These are phyloP conservation scores for Xylariaceae sp. DNA, from an alignment of 2,329 filamentous ascomycete genomes.

Conservation along the genomic window DNA sequence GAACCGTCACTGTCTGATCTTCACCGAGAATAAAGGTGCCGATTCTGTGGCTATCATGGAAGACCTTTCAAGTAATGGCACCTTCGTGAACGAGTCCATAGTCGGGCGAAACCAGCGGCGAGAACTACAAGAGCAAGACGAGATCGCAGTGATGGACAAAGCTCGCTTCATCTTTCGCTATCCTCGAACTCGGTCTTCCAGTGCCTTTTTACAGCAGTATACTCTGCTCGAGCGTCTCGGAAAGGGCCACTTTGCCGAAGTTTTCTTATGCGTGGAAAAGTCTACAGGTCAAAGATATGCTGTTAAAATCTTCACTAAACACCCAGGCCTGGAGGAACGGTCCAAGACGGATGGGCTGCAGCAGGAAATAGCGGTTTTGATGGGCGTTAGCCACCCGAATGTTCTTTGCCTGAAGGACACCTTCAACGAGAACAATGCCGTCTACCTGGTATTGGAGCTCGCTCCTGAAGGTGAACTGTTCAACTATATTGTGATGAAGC, in stretches of 20 bases:
- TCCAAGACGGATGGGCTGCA: conserved; percentile 83
- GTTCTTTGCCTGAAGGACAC: conserved; percentile 92
- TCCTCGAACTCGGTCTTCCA: conserved; percentile 68
- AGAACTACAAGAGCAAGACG: conserved; percentile 83
- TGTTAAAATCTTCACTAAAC: conserved; percentile 92
- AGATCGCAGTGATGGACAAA: conserved; percentile 80
- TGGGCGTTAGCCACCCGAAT: conserved; percentile 94
- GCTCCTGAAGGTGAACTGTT: conserved; percentile 93
- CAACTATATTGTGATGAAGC: conserved; percentile 87
- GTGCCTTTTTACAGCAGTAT: conserved; percentile 82
- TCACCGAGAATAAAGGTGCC: conserved; percentile 54
- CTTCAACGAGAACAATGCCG: conserved; percentile 84
- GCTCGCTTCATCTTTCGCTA: conserved; percentile 91
- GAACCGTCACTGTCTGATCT: conserved; percentile 75
- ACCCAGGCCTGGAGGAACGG: conserved; percentile 73
- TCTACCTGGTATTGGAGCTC: conserved; percentile 88
- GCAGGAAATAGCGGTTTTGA: conserved; percentile 93
- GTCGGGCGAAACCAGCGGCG: conserved; percentile 89
- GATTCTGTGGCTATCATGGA: conserved; percentile 73
- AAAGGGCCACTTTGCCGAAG: conserved; percentile 92
- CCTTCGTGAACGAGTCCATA: conserved; percentile 88
- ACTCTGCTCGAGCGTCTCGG: conserved; percentile 79
- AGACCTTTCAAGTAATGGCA: conserved; percentile 93
- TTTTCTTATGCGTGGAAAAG: conserved; percentile 87
- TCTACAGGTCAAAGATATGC: conserved; percentile 77